Evolutionary conservation across 306 rosid species (phyloP).

Genomic region (Gastrolobium bilobum): DNA sequence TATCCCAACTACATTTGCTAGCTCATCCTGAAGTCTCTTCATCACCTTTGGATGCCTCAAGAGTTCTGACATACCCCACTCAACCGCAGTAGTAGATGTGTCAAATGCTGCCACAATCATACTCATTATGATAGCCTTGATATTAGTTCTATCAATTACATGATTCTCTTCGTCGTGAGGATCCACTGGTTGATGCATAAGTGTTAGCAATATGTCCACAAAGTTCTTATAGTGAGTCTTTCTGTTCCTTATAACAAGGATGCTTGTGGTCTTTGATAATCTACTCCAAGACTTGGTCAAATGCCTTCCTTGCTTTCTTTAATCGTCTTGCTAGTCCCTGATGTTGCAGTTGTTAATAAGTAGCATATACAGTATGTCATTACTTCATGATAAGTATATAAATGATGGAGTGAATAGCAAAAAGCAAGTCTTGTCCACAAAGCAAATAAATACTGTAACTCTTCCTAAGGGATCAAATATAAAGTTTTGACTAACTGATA

Average conservation of each 20-base stretch:
- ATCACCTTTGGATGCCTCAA: conserved; percentile 47
- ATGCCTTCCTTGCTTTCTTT: conserved; percentile 34
- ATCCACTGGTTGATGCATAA: conserved; percentile 47
- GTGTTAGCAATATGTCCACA: conserved; percentile 45
- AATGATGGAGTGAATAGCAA: not conserved
- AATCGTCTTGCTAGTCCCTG: conserved; percentile 48
- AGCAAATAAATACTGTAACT: too few species aligned
- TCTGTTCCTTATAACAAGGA: not conserved
- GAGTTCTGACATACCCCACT: conserved; percentile 58
- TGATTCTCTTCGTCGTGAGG: conserved; percentile 41
- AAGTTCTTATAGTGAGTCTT: conserved; percentile 30
- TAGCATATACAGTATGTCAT: too few species aligned
- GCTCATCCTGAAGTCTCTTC: conserved; percentile 47
- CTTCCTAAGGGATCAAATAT: too few species aligned
- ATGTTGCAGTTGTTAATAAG: not conserved
- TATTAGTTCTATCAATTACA: conserved; percentile 45
- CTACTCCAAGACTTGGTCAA: conserved; percentile 49
- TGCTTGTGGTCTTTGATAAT: conserved; percentile 53
- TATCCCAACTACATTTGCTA: conserved; percentile 46
- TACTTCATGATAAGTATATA: too few species aligned
- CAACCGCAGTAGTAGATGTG: conserved; percentile 4
- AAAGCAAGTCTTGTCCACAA: too few species aligned
- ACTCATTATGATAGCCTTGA: conserved; percentile 52
- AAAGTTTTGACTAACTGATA: too few species aligned
- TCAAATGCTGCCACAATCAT: conserved; percentile 49